Conservation (phyloP, 352 stramenopile genomes). For the Globisporangium parvum region DNA sequence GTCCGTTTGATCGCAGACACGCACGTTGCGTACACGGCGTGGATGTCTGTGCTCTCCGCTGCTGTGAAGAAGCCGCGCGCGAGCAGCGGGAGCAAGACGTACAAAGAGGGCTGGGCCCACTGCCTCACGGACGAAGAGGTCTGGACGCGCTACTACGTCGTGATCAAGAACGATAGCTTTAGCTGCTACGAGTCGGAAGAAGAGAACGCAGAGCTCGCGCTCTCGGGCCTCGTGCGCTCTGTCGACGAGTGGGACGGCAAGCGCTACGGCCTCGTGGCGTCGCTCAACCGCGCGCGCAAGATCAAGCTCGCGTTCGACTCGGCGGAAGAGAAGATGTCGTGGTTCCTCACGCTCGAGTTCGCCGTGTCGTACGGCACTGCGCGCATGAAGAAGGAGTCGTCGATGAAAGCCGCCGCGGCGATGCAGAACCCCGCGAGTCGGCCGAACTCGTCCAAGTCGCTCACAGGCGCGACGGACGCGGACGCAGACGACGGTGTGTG, state of each 20-base stretch:
- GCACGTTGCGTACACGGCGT: slow-evolving; percentile 70
- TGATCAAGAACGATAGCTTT: slow-evolving; percentile 74
- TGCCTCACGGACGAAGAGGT: slow-evolving; percentile 72
- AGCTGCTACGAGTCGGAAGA: slow-evolving; percentile 74
- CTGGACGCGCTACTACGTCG: slow-evolving; percentile 67
- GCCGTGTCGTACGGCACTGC: slow-evolving; percentile 57
- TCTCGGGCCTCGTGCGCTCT: slow-evolving; percentile 59
- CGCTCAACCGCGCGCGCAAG: slow-evolving; percentile 58
- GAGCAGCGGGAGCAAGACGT: slow-evolving; percentile 37
- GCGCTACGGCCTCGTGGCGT: slow-evolving; percentile 61
- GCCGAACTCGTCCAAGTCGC: slow-evolving; percentile 34
- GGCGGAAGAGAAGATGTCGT: slow-evolving; percentile 78
- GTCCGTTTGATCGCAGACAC: slow-evolving; percentile 73
- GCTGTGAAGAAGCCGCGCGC: slow-evolving; percentile 49
- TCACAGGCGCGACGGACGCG: slow-evolving; percentile 19
- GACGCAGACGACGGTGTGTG: slow-evolving; percentile 60
- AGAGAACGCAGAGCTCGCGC: slow-evolving; percentile 54
- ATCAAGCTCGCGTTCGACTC: slow-evolving; percentile 79
- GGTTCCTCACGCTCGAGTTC: slow-evolving; percentile 76
- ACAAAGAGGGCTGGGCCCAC: slow-evolving; percentile 69
- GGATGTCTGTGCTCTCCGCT: slow-evolving; percentile 65
- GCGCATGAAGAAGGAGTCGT: slow-evolving; percentile 70
- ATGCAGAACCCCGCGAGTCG: slow-evolving; percentile 27
- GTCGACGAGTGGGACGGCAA: slow-evolving; percentile 74
- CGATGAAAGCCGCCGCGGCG: slow-evolving; percentile 25